Evolutionary conservation across 1,139 yeast species (phyloP).

Genomic region (Meyerozyma sp.): DNA sequence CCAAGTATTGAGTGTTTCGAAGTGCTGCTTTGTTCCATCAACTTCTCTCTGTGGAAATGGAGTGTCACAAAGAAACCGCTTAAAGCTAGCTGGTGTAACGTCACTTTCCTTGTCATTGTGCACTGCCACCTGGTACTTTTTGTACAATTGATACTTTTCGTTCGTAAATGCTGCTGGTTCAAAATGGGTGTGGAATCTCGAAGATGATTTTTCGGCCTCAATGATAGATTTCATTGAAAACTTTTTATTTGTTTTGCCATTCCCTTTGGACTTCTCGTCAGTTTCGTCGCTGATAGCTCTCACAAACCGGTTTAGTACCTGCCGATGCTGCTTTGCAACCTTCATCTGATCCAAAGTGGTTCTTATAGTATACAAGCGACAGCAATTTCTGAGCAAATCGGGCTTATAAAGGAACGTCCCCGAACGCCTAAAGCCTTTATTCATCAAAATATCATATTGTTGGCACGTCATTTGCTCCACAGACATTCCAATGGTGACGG

Average conservation of each 20-base stretch:
- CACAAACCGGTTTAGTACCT: slow-evolving; percentile 58
- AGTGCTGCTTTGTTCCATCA: slow-evolving; percentile 20
- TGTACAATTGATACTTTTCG: slow-evolving; percentile 64
- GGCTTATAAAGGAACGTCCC: slow-evolving; percentile 72
- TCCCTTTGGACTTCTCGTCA: slow-evolving; percentile 9
- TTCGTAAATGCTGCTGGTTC: slow-evolving; percentile 49
- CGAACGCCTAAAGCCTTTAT: slow-evolving; percentile 74
- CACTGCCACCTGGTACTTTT: slow-evolving; percentile 61
- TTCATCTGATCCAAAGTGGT: slow-evolving; percentile 44
- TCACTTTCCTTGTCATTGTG: slow-evolving; percentile 59
- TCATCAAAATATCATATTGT: slow-evolving; percentile 60
- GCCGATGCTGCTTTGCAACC: slow-evolving; percentile 62
- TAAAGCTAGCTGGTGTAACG: slow-evolving; percentile 43
- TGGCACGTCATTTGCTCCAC: slow-evolving; percentile 42
- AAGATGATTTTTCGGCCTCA: slow-evolving; percentile 21
- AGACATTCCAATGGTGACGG: slow-evolving; percentile 46
- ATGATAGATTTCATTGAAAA: slow-evolving; percentile 24
- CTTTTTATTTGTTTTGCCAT: slow-evolving; percentile 8
- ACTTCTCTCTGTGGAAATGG: slow-evolving; percentile 42
- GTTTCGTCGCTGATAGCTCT: slow-evolving; percentile 25
- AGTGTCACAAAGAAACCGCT: slow-evolving; percentile 62
- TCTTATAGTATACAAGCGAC: slow-evolving; percentile 78
- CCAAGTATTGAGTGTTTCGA: slow-evolving; percentile 31
- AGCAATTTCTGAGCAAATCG: slow-evolving; percentile 69
- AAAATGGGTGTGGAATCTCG: slow-evolving; percentile 42